Evolutionary conservation across 345 rosid species (phyloP).

Genomic region (Garcia nutans): DNA sequence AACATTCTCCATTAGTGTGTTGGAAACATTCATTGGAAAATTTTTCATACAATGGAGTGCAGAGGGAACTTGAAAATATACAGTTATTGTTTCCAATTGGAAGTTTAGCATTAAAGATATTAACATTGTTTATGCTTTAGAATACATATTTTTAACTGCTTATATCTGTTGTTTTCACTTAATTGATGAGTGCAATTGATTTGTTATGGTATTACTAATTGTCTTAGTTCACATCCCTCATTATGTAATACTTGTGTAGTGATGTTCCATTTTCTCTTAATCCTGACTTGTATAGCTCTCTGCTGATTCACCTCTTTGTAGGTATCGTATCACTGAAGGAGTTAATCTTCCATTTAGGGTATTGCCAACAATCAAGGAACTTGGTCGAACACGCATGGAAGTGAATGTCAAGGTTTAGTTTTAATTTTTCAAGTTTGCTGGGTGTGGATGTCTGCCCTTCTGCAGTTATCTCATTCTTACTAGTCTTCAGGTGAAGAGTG

Average conservation of each 20-base stretch:
- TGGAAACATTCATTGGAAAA: not conserved
- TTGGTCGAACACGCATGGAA: slow-evolving; percentile 99
- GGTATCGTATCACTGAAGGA: slow-evolving; percentile 98
- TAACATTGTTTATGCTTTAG: not conserved
- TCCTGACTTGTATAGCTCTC: not conserved
- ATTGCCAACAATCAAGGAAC: slow-evolving; percentile 95
- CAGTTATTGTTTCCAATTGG: not conserved
- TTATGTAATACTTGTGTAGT: not conserved
- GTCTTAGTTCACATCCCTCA: not conserved
- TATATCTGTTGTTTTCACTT: not conserved
- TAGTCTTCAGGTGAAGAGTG: slow-evolving; percentile 89
- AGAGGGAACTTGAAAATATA: not conserved
- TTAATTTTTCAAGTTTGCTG: slow-evolving; percentile 15
- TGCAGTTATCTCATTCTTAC: slow-evolving; percentile 20
- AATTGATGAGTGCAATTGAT: not conserved
- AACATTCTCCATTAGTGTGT: not conserved
- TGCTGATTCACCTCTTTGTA: slow-evolving; percentile 16
- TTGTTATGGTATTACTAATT: not conserved
- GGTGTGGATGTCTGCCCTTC: slow-evolving; percentile 22
- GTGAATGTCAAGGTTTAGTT: slow-evolving; percentile 83
- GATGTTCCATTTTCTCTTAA: not conserved
- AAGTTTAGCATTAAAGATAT: not conserved
- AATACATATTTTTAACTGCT: not conserved
- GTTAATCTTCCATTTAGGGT: slow-evolving; percentile 98
- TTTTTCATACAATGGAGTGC: not conserved